Base-by-base conservation (phyloP, 1,139 yeast genomes). In the Taiozyma sp. region DNA sequence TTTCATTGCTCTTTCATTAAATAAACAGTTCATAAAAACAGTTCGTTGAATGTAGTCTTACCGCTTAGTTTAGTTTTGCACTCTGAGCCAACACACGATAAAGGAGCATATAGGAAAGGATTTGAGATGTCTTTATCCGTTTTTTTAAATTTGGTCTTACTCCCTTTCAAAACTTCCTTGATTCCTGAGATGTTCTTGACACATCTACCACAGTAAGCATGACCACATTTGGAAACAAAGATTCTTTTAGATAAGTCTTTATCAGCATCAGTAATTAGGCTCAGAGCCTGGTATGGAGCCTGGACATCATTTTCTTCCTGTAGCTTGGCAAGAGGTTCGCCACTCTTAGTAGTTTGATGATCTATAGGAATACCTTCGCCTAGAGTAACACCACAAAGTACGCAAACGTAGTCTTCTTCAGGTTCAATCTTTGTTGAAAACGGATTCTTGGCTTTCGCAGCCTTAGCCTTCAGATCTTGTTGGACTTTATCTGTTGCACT, bases 201-300 rank as follows among this genome's bases (percentile, higher is more conserved):
- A 69, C 97, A 90, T 48, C 93, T 69, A 2, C 96, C 97, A 67
- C 97, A 90, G 64, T 80, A 90, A 1, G 84, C 77, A 69, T 90
- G 97, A 0, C 97, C 97, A 70, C 97, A 90, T 13, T 64, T 62
- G 0, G 91, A 77, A 30, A 79, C 76, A 63, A 85, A 89, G 6
- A 86, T 79, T 53, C 93, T 74, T 61, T 76, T 81, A 1, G 93
- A 83, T 35, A 88, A 69, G 48, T 79, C 84, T 35, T 71, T 64
- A 60, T 88, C 96, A 1, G 72, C 73, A 9, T 72, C 75, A 0
- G 85, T 75, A 14, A 83, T 69, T 37, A 72, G 71, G 28, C 68
- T 63, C 16, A 71, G 60, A 47, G 84, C 79, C 58, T 81, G 83
- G 77, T 85, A 86, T 1, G 93, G 93, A 1, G 90, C 87, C 37